Evolutionary conservation across 345 rosid genomes (phyloP), one percentile per base, ranked within the genome.

Genomic region (Abelmoschus esculentus): DNA sequence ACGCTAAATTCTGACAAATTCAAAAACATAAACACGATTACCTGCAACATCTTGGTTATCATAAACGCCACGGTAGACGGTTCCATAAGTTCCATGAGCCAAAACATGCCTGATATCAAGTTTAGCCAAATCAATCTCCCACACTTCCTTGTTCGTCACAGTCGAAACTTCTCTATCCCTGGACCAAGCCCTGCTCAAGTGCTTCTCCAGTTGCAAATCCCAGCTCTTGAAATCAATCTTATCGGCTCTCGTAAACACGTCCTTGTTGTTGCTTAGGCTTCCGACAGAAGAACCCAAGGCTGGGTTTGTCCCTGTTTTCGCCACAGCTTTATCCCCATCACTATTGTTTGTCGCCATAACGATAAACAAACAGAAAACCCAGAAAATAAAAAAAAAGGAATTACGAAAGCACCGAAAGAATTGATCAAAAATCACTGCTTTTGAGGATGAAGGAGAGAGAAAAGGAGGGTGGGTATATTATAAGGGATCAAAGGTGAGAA

Each of bases 131-230:
- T 90, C 90, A 47, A 90, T 88, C 69, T 90, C 96, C 96, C 96
- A 95, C 44, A 85, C 93, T 77, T 91, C 96, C 67, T 72, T 84
- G 59, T 84, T 79, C 61, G 72, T 74, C 7, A 17, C 29, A 13
- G 74, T 29, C 44, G 74, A 75, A 44, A 52, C 49, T 36, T 76
- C 84, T 5, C 67, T 63, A 9, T 77, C 86, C 59, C 75, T 79
- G 7, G 96, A 85, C 87, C 90, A 89, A 77, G 82, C 90, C 81
- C 71, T 77, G 82, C 89, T 81, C 72, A 84, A 77, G 80, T 76
- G 87, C 84, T 88, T 91, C 82, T 88, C 98, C 61, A 89, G 85
- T 70, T 91, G 93, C 68, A 84, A 72, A 80, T 91, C 99, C 84
- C 90, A 85, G 79, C 81, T 90, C 80, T 84, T 95, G 72, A 91